Percentiles rank a stretch among this genome's conserved stretches.
These are phyloP conservation scores for Kondoa malvinella DNA, from an alignment of 768 basidiomycete species.

Conservation along the genomic window DNA sequence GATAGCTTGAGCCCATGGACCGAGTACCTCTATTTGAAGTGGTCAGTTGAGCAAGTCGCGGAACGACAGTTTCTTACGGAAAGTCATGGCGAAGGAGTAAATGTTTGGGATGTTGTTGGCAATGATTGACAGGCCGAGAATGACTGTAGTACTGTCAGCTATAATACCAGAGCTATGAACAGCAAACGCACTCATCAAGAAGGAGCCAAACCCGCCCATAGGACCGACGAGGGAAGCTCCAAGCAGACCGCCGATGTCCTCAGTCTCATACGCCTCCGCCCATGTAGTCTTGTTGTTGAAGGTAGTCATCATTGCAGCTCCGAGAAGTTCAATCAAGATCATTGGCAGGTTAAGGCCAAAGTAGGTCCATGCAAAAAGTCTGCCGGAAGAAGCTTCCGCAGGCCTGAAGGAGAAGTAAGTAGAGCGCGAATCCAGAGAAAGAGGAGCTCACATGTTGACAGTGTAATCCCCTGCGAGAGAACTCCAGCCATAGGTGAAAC, in stretches of 20 bases:
- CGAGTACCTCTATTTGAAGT: constrained; percentile 36
- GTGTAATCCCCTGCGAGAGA: constrained; percentile 31
- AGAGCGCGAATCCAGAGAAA: too few relatives aligned
- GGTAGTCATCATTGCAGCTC: constrained; percentile 37
- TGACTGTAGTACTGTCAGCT: constrained; percentile 27
- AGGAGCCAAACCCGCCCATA: constrained; percentile 37
- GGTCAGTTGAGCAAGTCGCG: constrained; percentile 1
- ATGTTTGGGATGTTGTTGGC: constrained; percentile 34
- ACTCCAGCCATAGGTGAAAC: constrained; percentile 36
- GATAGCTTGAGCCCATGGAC: constrained; percentile 35
- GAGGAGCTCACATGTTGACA: too few relatives aligned
- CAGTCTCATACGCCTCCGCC: constrained; percentile 31
- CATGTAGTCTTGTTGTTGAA: constrained; percentile 32
- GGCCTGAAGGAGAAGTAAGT: too few relatives aligned
- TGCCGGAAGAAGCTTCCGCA: constrained; percentile 26
- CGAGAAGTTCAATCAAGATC: constrained; percentile 38
- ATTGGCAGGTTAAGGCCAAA: constrained; percentile 21
- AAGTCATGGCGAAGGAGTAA: background rate
- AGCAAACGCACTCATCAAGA: constrained; percentile 36
- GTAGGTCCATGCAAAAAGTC: constrained; percentile 36
- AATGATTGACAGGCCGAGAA: constrained; percentile 2
- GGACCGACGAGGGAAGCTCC: constrained; percentile 33
- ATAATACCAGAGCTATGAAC: constrained; percentile 30
- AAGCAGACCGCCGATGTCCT: constrained; percentile 38
- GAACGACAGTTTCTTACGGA: constrained; percentile 26